Base-by-base conservation (phyloP, 495 filamentous ascomycete genomes). In the Xylaria sp. region DNA sequence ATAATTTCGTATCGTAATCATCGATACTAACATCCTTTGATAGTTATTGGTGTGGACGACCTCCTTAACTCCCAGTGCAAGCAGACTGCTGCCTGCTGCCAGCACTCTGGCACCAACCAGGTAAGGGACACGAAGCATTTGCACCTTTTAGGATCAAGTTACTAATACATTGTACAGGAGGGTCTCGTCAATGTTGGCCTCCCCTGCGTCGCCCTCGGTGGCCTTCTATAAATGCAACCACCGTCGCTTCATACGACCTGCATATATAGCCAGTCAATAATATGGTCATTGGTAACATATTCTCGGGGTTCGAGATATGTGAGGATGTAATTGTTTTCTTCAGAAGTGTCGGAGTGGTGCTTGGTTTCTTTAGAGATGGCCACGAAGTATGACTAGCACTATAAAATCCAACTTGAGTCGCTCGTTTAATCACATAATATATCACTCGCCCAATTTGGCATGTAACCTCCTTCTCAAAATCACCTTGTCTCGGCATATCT, bases 61-160 rank as follows among this genome's bases (percentile, higher is more conserved):
- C 41, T 85, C 50, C 80, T 86, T 71, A 80, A 86, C 75, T 80
- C 78, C 79, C 74, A 83, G 75, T 87, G 85, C 82, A 85, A 86
- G 79, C 83, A 86, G 83, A 85, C 83, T 74, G 82, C 84, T 73
- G 85, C 84, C 70, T 86, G 85, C 79, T 87, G 84, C 77, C 81
- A 83, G 71, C 77, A 82, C 76, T 83, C 80, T 55, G 78, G 76
- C 35, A 78, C 77, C 71, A 72, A 67, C 40, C 80, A 85, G 71
- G 81, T 83, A 71, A 74, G 84, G 61, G 52, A 26, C 35, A 61
- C 2, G 12, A 40, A 9, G 0, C 24, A 24, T 21, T 21, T 8
- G 15, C 5, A 40, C 6, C 31, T 24, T n/a, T n/a, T n/a, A n/a
- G n/a, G 26, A 43, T 65, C 52, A 19, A 21, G 3, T 69, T 70